Base-by-base conservation (phyloP, 768 basidiomycete species). In the Rhodotorula babjevae region DNA sequence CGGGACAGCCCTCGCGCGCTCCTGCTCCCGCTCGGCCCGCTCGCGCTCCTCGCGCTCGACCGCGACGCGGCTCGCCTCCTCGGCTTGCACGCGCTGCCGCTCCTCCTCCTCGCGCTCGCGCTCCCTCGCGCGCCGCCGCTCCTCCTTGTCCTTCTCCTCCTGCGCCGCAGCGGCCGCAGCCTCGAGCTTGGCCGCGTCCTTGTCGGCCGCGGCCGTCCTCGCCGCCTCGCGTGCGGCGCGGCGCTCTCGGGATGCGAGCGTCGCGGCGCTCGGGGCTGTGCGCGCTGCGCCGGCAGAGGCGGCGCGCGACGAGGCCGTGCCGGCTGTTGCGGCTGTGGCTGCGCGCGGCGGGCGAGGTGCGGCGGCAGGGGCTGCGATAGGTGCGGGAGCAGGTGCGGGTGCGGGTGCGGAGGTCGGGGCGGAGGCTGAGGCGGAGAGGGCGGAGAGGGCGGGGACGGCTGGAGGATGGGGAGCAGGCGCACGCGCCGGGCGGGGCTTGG, bases 1-100 rank as follows among this genome's bases (percentile, higher is more conserved):
- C n/a, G 61, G 68, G 10, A 67, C 63, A 40, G 58, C 63, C 33
- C 25, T 50, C 31, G 68, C 68, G 25, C n/a, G 25, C 33, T 40
- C 46, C 33, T 31, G 31, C 16, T 65, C 66, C 49, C 31, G 31
- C 50, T 29, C 21, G 47, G 4, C 19, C 31, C 2, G 46, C 42
- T 33, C 65, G 12, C 19, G 53, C 23, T 18, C 19, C 44, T 66
- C 66, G 27, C 58, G 40, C 58, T 59, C 58, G 15, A 15, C 19
- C 33, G 33, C 56, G 14, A 25, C 36, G 64, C 19, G 61, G 60
- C 36, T 62, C 63, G 33, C 25, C 55, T 16, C 56, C 66, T 29
- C n/a, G 36, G 29, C 33, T 27, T 10, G 16, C 14, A 18, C 47
- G 14, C 44, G 44, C 44, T 46, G 44, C 18, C 44, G 44, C 44